A percentile compares a stretch with the other conserved stretches of the same genome.
phyloP scores from a whole-genome alignment of 2,329 filamentous ascomycete genomes.

The Aspergillus ustus region DNA sequence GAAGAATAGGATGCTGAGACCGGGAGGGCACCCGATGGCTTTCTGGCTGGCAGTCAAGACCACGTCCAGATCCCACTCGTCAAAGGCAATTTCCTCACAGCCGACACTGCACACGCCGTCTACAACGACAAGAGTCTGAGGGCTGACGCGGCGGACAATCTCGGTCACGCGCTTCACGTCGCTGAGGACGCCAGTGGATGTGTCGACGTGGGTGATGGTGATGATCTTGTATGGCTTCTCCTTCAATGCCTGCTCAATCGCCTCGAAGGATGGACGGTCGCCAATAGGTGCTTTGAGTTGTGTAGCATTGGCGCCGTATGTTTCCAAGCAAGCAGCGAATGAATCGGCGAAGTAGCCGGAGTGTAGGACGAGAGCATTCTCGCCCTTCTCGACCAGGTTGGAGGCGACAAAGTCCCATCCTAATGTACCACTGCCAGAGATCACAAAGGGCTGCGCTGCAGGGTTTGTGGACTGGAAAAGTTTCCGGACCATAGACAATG shows the following conservation, averaged over 20 bases:
- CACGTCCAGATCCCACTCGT: slow-evolving; percentile 90
- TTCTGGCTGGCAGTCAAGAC: slow-evolving; percentile 96
- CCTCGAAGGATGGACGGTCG: slow-evolving; percentile 79
- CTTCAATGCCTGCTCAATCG: slow-evolving; percentile 86
- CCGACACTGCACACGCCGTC: slow-evolving; percentile 98
- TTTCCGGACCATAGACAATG: slow-evolving; percentile 82
- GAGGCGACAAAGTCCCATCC: slow-evolving; percentile 97
- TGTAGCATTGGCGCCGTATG: slow-evolving; percentile 88
- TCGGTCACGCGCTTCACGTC: slow-evolving; percentile 85
- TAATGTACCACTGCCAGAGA: slow-evolving; percentile 92
- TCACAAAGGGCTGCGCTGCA: slow-evolving; percentile 84
- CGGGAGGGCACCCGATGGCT: slow-evolving; percentile 93
- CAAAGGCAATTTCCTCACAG: slow-evolving; percentile 93
- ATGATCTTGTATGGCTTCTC: slow-evolving; percentile 93
- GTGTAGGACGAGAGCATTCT: slow-evolving; percentile 90
- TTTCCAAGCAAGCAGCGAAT: slow-evolving; percentile 88
- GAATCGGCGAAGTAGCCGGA: slow-evolving; percentile 97
- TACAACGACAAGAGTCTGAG: slow-evolving; percentile 87
- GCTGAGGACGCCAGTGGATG: slow-evolving; percentile 91
- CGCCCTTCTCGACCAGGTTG: slow-evolving; percentile 86
- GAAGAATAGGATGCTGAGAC: slow-evolving; percentile 91
- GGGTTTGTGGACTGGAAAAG: slow-evolving; percentile 90
- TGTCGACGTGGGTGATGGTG: slow-evolving; percentile 96
- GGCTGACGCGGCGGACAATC: slow-evolving; percentile 82
- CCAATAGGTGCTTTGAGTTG: slow-evolving; percentile 90